Percentiles rank a stretch among this genome's conserved stretches.
phyloP scores from a whole-genome alignment of 352 stramenopile species.

The Blastocystis hominis region DNA sequence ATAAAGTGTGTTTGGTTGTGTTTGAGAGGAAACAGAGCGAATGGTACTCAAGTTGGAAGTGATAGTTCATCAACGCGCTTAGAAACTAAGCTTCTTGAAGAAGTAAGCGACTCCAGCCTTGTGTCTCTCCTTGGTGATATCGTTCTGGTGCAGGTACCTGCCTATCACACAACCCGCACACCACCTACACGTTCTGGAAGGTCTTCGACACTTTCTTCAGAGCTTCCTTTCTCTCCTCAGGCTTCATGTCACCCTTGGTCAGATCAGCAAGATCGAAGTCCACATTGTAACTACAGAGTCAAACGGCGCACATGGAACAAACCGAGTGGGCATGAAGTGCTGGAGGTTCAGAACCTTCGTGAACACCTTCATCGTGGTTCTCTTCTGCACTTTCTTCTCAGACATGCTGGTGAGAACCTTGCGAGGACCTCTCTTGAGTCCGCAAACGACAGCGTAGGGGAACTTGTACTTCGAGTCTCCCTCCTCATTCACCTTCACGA shows the following conservation, averaged over 20 bases:
- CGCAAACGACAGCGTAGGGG: slow-evolving; percentile 56
- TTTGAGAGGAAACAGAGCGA: slow-evolving; percentile 20
- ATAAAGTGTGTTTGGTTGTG: background rate
- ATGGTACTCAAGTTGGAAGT: slow-evolving; percentile 53
- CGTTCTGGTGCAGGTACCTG: slow-evolving; percentile 58
- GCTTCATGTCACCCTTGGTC: background rate
- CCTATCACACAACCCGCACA: background rate
- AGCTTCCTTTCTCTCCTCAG: slow-evolving; percentile 39
- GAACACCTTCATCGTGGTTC: slow-evolving; percentile 54
- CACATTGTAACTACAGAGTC: slow-evolving; percentile 31
- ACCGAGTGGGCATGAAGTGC: slow-evolving; percentile 59
- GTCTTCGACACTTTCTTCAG: slow-evolving; percentile 26
- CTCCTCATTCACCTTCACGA: slow-evolving; percentile 58
- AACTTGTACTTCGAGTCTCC: slow-evolving; percentile 54
- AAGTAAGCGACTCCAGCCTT: slow-evolving; percentile 58
- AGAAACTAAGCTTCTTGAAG: slow-evolving; percentile 59
- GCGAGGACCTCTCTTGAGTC: slow-evolving; percentile 34
- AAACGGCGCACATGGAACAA: background rate
- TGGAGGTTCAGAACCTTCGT: slow-evolving; percentile 59
- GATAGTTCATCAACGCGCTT: slow-evolving; percentile 37
- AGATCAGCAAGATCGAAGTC: slow-evolving; percentile 40
- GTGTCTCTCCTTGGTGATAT: slow-evolving; percentile 55
- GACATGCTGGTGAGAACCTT: slow-evolving; percentile 50
- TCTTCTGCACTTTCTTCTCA: slow-evolving; percentile 58
- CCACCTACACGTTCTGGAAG: slow-evolving; percentile 15